A percentile compares a stretch with the other conserved stretches of the same genome.
Conservation (phyloP, 768 basidiomycete species). For the Podaxis sp. region DNA sequence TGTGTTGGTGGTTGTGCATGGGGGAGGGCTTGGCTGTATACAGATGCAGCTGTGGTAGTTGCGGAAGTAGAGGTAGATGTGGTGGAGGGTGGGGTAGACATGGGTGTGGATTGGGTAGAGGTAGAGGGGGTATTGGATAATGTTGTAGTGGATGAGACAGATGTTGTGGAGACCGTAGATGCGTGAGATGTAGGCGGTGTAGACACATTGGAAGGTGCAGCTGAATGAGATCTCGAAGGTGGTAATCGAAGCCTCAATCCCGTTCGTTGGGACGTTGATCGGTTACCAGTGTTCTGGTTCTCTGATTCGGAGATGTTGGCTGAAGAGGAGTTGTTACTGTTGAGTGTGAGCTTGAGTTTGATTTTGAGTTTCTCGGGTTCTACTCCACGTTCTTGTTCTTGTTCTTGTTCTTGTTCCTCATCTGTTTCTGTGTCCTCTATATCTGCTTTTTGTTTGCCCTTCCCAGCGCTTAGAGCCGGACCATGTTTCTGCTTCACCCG, state of each 20-base stretch:
- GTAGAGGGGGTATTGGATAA: neutral
- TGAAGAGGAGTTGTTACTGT: neutral
- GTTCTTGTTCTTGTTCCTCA: neutral
- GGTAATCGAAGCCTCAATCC: conserved; percentile 10
- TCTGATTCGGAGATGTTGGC: conserved; percentile 18
- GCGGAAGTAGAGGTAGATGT: neutral
- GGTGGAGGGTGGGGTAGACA: conserved; percentile 5
- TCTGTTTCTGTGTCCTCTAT: neutral
- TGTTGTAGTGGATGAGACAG: conserved; percentile 14
- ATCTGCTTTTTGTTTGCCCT: conserved; percentile 1
- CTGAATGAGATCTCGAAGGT: conserved; percentile 20
- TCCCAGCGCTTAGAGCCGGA: neutral
- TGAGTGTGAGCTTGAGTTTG: conserved; percentile 16
- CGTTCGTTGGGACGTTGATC: neutral
- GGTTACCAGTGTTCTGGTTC: neutral
- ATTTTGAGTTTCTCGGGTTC: conserved; percentile 10
- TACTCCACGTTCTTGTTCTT: neutral
- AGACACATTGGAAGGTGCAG: conserved; percentile 22
- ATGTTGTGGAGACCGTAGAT: conserved; percentile 15
- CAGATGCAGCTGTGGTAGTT: conserved; percentile 4
- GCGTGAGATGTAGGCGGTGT: conserved; percentile 17
- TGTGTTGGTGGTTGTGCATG: conserved; percentile 15
- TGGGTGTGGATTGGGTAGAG: neutral
- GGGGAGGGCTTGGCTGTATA: conserved; percentile 15
- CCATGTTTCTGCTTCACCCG: conserved; percentile 18